phyloP scores from a whole-genome alignment of 768 basidiomycete species.

The Clavaria fumosa region DNA sequence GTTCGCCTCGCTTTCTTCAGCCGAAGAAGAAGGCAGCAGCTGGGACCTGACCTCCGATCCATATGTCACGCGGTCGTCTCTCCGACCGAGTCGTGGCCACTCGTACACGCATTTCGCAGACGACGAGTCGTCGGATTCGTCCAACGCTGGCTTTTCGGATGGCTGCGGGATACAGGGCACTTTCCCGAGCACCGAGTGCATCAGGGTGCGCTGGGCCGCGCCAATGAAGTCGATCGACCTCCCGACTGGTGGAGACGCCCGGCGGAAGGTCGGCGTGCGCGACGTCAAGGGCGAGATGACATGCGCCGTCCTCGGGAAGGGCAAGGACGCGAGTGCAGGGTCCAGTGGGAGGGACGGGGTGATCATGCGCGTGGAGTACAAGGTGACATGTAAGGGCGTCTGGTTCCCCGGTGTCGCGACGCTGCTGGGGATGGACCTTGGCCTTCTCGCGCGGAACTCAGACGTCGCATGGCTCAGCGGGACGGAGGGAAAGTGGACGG shows the following conservation, averaged over 20 bases:
- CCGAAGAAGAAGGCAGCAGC: conserved; percentile 48
- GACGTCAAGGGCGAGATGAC: conserved; percentile 55
- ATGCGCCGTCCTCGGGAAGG: conserved; percentile 40
- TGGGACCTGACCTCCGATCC: conserved; percentile 75
- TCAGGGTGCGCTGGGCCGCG: conserved; percentile 67
- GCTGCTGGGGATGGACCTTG: conserved; percentile 62
- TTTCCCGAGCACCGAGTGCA: conserved; percentile 61
- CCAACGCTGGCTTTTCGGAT: conserved; percentile 35
- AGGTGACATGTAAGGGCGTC: conserved; percentile 56
- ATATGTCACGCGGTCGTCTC: conserved; percentile 42
- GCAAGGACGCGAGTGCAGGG: conserved; percentile 21
- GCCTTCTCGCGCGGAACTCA: conserved; percentile 50
- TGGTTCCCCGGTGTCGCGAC: conserved; percentile 81
- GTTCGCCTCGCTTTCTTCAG: conserved; percentile 59
- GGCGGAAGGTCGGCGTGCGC: conserved; percentile 54
- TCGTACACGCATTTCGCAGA: conserved; percentile 65
- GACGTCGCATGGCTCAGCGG: conserved; percentile 53
- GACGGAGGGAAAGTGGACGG: conserved; percentile 36
- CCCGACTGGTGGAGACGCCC: conserved; percentile 31
- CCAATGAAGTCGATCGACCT: conserved; percentile 36
- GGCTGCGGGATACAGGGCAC: conserved; percentile 60
- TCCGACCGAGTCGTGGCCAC: conserved; percentile 35
- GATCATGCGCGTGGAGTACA: conserved; percentile 52
- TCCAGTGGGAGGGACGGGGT: conserved; percentile 44
- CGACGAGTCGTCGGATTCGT: conserved; percentile 68